Base-by-base conservation (phyloP, 2,329 filamentous ascomycete genomes). In the Lasiodiplodia hormozganensis region DNA sequence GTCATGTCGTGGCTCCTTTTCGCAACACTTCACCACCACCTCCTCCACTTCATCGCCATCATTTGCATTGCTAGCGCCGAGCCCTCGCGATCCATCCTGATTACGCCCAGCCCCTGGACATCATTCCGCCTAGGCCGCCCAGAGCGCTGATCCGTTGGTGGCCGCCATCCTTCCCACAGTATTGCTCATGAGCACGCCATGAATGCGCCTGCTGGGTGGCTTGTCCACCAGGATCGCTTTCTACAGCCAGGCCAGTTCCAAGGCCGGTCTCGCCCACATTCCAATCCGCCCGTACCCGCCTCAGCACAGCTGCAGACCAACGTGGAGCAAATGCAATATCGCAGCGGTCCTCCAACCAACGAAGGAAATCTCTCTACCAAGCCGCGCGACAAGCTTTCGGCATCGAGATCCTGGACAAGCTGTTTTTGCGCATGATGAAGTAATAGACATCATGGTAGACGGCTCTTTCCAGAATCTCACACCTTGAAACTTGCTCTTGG, bases 141-240 rank as follows among this genome's bases (percentile, higher is more conserved):
- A 28, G 21, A 28, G n/a, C 58, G 25, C 14, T n/a, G 21, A 11
- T 51, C 25, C 57, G 7, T 43, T 25, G 2, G 21, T 49, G 40
- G 38, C 40, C 57, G 2, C 25, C 40, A 11, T 34, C 16, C n/a
- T 40, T 6, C 38, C 2, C 43, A 43, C 28, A 16, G 43, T 12
- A 6, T 7, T 4, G 43, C 16, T 47, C 43, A 52, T 52, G 60
- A 21, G 43, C 60, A 25, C 60, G 31, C 43, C 28, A 64, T 64
- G 60, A 64, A 64, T 14, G 53, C 65, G 34, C 54, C 65, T 43
- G 25, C 54, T 12, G 65, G 65, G 2, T 67, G 65, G 65, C 53
- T 67, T n/a, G 28, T 67, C 43, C 65, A 60, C 40, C 65, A 67
- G 31, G 65, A 67, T n/a, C 65, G 65, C 34, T 67, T 67, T 28